A percentile compares a stretch with the other conserved stretches of the same genome.
These are phyloP conservation scores for Aspergillus sp. DNA, from an alignment of 2,329 filamentous ascomycete genomes.

Conservation along the genomic window DNA sequence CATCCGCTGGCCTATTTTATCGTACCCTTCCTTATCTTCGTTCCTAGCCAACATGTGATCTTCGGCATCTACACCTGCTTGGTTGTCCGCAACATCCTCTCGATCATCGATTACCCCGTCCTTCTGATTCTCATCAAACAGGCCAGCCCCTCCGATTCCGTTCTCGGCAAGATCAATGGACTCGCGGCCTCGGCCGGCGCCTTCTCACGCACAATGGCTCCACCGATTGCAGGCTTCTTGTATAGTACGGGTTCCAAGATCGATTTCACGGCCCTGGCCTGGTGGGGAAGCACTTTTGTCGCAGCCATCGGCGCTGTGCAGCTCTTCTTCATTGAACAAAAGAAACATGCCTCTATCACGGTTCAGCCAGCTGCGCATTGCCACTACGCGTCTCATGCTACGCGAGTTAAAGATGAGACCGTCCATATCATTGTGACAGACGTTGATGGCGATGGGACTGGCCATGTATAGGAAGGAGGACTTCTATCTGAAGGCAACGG, in stretches of 20 bases:
- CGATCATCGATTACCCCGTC: conserved; percentile 68
- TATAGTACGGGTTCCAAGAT: conserved; percentile 63
- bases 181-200: conserved; percentile 72
- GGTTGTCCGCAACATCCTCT: conserved; percentile 65
- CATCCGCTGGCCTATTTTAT: conserved; percentile 70
- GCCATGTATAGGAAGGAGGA: neutral
- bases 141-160: conserved; percentile 63
- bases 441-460: conserved; percentile 9
- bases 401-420: conserved; percentile 24
- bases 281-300: conserved; percentile 61
- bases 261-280: conserved; percentile 62
- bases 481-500: neutral
- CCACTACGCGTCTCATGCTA: conserved; percentile 21
- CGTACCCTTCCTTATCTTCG: conserved; percentile 66
- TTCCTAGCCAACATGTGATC: conserved; percentile 58
- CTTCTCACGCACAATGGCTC: conserved; percentile 68
- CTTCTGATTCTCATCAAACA: conserved; percentile 73
- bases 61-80: conserved; percentile 67
- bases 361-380: conserved; percentile 40
- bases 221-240: conserved; percentile 67
- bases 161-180: conserved; percentile 71
- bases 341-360: conserved; percentile 45
- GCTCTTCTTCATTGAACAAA: conserved; percentile 57
- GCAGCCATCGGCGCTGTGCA: conserved; percentile 60
- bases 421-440: conserved; percentile 37